These are phyloP conservation scores for Saccharomyces hybrid DNA, from an alignment of 1,139 yeast species.

Conservation along the genomic window DNA sequence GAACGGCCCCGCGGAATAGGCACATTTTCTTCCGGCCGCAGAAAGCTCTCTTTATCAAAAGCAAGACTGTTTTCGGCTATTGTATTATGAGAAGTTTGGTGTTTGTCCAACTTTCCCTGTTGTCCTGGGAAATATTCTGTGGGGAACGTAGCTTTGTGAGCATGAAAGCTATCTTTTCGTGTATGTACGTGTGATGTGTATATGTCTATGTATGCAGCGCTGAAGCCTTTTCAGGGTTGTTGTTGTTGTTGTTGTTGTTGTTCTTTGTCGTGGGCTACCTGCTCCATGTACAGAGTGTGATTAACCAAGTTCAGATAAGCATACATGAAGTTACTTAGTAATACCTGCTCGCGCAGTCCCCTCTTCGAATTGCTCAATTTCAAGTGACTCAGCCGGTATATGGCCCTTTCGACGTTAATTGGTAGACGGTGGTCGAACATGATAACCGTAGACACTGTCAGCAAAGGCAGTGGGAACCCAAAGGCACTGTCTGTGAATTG, in stretches of 20 bases:
- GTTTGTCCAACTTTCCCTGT: not conserved
- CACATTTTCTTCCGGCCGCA: not conserved
- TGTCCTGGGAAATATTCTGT: not conserved
- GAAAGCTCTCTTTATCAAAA: not conserved
- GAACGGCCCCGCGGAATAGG: not conserved
- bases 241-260: not conserved
- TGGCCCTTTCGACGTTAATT: conserved; percentile 88
- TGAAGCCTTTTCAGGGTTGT: not conserved
- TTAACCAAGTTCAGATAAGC: conserved; percentile 88
- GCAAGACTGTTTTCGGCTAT: not conserved
- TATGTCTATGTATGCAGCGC: not conserved
- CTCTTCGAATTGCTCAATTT: conserved; percentile 88
- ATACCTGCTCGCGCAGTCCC: conserved; percentile 80
- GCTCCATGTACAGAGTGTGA: conserved; percentile 70
- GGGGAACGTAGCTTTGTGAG: not conserved
- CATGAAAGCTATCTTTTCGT: not conserved
- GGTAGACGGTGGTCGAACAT: conserved; percentile 83
- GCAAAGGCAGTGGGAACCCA: conserved; percentile 76
- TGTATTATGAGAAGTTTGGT: not conserved
- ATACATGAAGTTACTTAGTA: conserved; percentile 90
- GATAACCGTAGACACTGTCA: conserved; percentile 60
- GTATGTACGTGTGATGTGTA: conserved; percentile 2
- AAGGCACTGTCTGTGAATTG: conserved; percentile 72
- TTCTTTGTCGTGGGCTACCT: conserved; percentile 33
- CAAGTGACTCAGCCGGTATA: conserved; percentile 80